Conservation (phyloP, 1,284 basidiomycete genomes). For the Ceratobasidium sp. region DNA sequence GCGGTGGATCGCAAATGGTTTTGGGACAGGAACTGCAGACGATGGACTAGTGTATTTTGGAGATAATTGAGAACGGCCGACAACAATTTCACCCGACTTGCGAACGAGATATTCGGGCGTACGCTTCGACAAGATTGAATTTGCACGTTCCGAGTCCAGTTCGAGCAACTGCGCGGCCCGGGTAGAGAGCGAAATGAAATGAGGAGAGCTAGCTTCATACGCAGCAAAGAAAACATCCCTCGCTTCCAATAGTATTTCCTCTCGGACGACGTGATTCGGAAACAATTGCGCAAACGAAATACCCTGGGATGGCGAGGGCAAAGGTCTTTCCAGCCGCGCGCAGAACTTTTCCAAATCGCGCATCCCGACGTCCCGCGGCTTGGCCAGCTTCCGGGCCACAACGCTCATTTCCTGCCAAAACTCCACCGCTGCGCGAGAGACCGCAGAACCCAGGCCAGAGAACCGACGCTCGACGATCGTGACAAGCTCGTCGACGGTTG, state of each 20-base stretch:
- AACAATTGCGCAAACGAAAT: conserved; percentile 65
- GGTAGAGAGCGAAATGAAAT: conserved; percentile 59
- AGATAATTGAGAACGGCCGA: conserved; percentile 67
- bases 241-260: conserved; percentile 91
- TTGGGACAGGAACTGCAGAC: conserved; percentile 47
- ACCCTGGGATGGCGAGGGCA: conserved; percentile 59
- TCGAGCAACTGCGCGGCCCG: conserved; percentile 73
- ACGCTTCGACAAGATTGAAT: conserved; percentile 68
- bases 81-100: conserved; percentile 67
- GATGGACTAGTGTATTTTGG: conserved; percentile 49
- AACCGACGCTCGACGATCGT: conserved; percentile 76
- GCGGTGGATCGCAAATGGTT: conserved; percentile 91
- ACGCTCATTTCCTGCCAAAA: conserved; percentile 68
- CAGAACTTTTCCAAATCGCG: conserved; percentile 93
- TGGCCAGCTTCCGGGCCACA: conserved; percentile 63
- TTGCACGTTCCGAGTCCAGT: conserved; percentile 69
- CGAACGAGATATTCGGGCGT: conserved; percentile 75
- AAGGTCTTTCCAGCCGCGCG: conserved; percentile 71
- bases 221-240: conserved; percentile 85
- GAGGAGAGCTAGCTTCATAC: conserved; percentile 63
- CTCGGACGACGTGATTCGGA: conserved; percentile 82
- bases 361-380: conserved; percentile 69
- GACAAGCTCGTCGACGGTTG: conserved; percentile 72
- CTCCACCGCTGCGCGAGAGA: conserved; percentile 64
- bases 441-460: conserved; percentile 64